phyloP scores from a whole-genome alignment of 257 asterid genomes.

The Przewalskia tangutica region DNA sequence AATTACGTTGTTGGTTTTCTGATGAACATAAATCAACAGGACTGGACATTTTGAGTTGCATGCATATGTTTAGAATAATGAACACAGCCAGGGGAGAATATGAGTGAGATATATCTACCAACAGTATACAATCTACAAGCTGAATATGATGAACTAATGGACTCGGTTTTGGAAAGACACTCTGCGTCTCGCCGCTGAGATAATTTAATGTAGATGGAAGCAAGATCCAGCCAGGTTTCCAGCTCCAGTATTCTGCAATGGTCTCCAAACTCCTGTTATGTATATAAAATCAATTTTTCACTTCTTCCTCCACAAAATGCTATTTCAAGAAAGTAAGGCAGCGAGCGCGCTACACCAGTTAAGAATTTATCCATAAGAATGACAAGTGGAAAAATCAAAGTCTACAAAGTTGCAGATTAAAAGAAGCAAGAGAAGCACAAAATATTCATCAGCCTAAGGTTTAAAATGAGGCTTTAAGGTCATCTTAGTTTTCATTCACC shows the following conservation, averaged over 20 bases:
- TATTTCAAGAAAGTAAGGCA: background rate
- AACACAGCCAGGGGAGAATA: background rate
- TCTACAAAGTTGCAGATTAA: background rate
- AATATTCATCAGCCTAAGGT: background rate
- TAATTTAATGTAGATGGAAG: conserved; percentile 61
- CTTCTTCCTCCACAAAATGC: background rate
- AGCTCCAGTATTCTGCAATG: conserved; percentile 40
- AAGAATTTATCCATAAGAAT: background rate
- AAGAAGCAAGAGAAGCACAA: background rate
- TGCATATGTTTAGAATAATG: background rate
- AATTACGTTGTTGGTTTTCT: background rate
- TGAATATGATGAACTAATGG: conserved; percentile 36
- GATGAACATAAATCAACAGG: background rate
- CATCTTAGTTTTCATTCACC: background rate
- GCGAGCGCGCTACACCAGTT: background rate
- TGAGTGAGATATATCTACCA: conserved; percentile 34
- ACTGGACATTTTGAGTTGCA: background rate
- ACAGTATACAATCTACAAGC: conserved; percentile 62
- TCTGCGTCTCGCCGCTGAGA: conserved; percentile 79
- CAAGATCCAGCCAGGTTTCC: conserved; percentile 83
- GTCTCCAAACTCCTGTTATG: conserved; percentile 37
- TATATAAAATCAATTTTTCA: background rate
- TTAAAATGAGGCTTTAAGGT: background rate
- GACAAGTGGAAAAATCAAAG: background rate
- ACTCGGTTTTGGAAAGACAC: conserved; percentile 61